These are phyloP conservation scores for Penicillium rolfsii DNA, from an alignment of 2,329 filamentous ascomycete species.

Conservation along the genomic window DNA sequence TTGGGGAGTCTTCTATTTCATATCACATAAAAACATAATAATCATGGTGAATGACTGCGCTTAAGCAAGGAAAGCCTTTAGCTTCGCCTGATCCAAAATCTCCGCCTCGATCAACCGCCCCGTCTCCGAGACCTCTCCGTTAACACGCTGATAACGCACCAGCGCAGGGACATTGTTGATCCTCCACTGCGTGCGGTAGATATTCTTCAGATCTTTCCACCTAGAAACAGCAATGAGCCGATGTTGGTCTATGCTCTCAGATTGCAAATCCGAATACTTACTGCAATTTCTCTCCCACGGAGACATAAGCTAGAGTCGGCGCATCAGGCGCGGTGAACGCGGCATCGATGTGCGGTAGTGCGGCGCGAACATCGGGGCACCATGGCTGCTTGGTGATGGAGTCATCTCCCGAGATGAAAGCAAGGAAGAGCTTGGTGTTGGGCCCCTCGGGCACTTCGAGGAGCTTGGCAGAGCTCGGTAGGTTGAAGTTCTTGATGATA, in stretches of 20 bases:
- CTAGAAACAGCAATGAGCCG: constrained; percentile 23
- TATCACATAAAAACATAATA: background rate
- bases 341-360: constrained; percentile 37
- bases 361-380: constrained; percentile 48
- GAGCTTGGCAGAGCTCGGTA: constrained; percentile 22
- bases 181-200: constrained; percentile 42
- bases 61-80: constrained; percentile 30
- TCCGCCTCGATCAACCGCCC: constrained; percentile 38
- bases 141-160: constrained; percentile 38
- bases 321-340: constrained; percentile 35
- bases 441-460: constrained; percentile 34
- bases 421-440: constrained; percentile 36
- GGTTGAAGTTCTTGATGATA: constrained; percentile 27
- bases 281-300: constrained; percentile 43
- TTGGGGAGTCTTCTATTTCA: background rate
- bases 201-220: constrained; percentile 41
- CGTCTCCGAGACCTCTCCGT: constrained; percentile 36
- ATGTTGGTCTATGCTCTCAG: background rate
- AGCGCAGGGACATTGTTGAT: constrained; percentile 42
- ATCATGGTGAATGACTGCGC: background rate
- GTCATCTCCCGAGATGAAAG: constrained; percentile 45
- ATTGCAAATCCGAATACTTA: constrained; percentile 23
- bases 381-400: constrained; percentile 42
- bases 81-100: constrained; percentile 34
- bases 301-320: constrained; percentile 34